Evolutionary conservation across 1,284 basidiomycete species (phyloP).

Genomic region (Coniferiporia sulphurascens): DNA sequence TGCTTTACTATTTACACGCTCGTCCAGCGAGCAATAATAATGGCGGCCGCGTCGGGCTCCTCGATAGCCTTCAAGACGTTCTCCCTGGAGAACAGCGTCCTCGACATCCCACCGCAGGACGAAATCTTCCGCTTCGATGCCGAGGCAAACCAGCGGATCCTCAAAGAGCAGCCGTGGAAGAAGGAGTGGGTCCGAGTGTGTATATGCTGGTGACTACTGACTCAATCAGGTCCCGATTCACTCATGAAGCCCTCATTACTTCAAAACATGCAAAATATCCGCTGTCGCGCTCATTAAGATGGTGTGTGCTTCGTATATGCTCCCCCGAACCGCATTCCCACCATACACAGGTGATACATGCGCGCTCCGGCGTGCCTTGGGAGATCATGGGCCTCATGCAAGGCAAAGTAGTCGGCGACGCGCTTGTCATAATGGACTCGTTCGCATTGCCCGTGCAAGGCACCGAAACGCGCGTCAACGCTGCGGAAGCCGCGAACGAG

Average conservation of each 20-base stretch:
- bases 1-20: background rate
- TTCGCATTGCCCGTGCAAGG: constrained; percentile 97
- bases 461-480: constrained; percentile 98
- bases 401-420: constrained; percentile 85
- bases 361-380: constrained; percentile 93
- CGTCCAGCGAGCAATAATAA: background rate
- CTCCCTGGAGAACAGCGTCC: constrained; percentile 76
- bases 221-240: background rate
- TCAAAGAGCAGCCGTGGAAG: constrained; percentile 78
- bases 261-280: constrained; percentile 92
- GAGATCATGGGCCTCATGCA: constrained; percentile 99
- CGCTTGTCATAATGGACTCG: constrained; percentile 92
- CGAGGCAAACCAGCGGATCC: constrained; percentile 67
- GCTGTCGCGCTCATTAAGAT: constrained; percentile 97
- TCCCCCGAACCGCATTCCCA: background rate
- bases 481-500: constrained; percentile 93
- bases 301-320: constrained; percentile 43
- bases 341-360: constrained; percentile 81
- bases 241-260: constrained; percentile 74
- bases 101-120: constrained; percentile 67
- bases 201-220: constrained; percentile 1
- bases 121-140: constrained; percentile 79
- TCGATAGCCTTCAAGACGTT: constrained; percentile 76
- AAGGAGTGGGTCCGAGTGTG: constrained; percentile 56
- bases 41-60: constrained; percentile 15